phyloP scores from a whole-genome alignment of 2,329 filamentous ascomycete genomes.

The Arthrobotrys iridis region DNA sequence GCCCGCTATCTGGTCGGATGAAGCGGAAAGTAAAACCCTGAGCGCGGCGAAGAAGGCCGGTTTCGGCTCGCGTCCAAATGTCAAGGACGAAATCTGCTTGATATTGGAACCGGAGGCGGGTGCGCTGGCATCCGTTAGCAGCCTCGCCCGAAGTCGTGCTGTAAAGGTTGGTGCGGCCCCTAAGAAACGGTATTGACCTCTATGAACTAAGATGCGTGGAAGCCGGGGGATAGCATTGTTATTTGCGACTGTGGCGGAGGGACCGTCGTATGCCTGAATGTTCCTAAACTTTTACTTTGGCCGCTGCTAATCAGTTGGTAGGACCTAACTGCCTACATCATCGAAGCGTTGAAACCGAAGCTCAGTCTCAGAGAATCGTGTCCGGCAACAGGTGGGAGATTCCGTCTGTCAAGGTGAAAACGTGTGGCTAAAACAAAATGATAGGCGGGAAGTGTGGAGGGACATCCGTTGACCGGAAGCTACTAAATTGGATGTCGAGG shows the following conservation, averaged over 20 bases:
- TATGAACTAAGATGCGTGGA: background rate
- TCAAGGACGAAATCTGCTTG: conserved; percentile 5
- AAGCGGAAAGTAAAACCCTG: background rate
- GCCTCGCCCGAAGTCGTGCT: background rate
- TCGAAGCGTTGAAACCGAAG: background rate
- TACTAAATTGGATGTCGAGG: background rate
- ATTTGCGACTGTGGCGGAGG: conserved; percentile 5
- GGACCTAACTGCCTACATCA: background rate
- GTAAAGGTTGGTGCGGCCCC: background rate
- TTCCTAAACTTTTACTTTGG: background rate
- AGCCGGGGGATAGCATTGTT: background rate
- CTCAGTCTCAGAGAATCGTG: background rate
- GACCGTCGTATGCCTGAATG: background rate
- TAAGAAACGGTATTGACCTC: background rate
- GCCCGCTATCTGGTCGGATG: background rate
- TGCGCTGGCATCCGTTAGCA: background rate
- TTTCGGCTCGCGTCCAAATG: background rate
- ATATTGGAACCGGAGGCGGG: conserved; percentile 21
- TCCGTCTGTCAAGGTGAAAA: background rate
- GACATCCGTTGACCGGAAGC: background rate
- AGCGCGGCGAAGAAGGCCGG: background rate
- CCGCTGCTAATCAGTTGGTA: background rate
- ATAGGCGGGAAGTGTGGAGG: background rate
- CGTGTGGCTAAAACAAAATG: background rate
- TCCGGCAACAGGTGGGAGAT: background rate